Evolutionary conservation across 2,329 filamentous ascomycete species (phyloP), one percentile per base, ranked within the genome.

Genomic region (Ceratocystis eucalypticola): DNA sequence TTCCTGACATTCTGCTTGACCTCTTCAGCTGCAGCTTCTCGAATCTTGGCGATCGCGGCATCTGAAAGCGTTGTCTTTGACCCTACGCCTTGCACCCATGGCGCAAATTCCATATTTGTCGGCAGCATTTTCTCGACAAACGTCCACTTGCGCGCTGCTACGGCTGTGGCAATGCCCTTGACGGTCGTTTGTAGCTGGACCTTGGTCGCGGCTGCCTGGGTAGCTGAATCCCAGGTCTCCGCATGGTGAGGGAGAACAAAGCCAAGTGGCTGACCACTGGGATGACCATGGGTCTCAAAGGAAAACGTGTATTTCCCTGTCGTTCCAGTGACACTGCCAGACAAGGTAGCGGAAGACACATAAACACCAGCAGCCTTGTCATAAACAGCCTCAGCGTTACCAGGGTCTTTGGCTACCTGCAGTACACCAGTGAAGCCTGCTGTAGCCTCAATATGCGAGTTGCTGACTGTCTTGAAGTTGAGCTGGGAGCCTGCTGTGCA

Each of bases 201-300:
- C 3, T 77, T 82, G 6, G 79, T 77, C 28, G 78, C 76, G 10
- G 76, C 77, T 7, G 84, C 84, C 45, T 70, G 72, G 1, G 82
- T 84, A 0, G 75, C 75, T 0, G 74, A 70, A 70, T 90, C 84
- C 68, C 97, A 92, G 0, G 89, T 91, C 41, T 84, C 78, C 2
- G 90, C 74, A 70, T 97, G 94, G 74, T 97, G 94, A 25, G 92
- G 91, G 61, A 99, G 77, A 17, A 89, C 89, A 74, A 88, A 96
- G 86, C 96, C 94, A 69, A 94, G 79, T 25, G 96, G 78, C 68
- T 79, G 82, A 17, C 82, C 78, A 5, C 77, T 74, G 17, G 79
- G 73, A 45, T 84, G 78, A 5, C 92, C 93, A 0, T 78, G 81
- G 72, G 89, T 93, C n/a, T 78, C 76, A 77, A 89, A 97, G 0